A percentile compares a stretch with the other conserved stretches of the same genome.
phyloP scores from a whole-genome alignment of 306 rosid species.

The Sophora flavescens region DNA sequence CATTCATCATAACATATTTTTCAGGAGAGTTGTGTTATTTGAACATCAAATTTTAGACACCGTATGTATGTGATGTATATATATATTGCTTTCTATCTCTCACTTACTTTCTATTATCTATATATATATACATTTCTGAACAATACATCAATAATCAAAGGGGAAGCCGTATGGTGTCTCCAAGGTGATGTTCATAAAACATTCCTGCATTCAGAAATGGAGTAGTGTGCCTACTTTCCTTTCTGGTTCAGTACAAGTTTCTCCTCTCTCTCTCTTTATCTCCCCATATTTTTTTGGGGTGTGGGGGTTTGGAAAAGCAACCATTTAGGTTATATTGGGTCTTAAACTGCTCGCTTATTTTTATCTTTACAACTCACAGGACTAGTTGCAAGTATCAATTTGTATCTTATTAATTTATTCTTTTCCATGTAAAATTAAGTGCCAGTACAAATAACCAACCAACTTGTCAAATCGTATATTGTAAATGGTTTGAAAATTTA shows the following conservation, averaged over 20 bases:
- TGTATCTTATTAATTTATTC: too few species aligned
- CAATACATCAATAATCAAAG: too few species aligned
- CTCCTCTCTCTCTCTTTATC: neutral
- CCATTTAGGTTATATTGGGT: neutral
- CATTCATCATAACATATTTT: neutral
- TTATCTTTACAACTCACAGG: neutral
- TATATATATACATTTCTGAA: too few species aligned
- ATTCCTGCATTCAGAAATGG: too few species aligned
- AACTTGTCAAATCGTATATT: neutral
- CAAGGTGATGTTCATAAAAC: too few species aligned
- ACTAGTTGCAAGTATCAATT: neutral
- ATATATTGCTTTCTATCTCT: too few species aligned
- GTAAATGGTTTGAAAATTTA: neutral
- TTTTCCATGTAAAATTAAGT: neutral
- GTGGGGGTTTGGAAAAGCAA: conserved; percentile 11
- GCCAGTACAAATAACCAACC: neutral
- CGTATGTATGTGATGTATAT: too few species aligned
- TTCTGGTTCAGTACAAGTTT: conserved; percentile 8
- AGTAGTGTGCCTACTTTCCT: conserved; percentile 1
- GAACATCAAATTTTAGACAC: too few species aligned
- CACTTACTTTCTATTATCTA: too few species aligned
- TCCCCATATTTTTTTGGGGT: neutral
- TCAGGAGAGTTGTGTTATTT: too few species aligned
- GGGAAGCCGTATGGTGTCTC: too few species aligned
- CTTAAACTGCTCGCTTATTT: neutral